Conservation (phyloP, 2,329 filamentous ascomycete genomes). For the Xylariales sp. region DNA sequence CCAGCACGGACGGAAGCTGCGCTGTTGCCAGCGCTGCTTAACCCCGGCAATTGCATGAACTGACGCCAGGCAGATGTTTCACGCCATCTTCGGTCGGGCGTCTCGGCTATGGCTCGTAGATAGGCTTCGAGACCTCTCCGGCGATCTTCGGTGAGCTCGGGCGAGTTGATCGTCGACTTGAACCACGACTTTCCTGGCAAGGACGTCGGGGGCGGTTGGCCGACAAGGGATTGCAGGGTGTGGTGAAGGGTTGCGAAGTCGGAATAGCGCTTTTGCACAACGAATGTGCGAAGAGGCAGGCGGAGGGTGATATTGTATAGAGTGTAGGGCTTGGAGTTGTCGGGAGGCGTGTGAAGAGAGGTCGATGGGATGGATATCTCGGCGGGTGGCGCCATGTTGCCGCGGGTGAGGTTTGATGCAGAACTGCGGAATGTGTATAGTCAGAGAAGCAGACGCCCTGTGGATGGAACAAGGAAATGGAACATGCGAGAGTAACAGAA, state of each 20-base stretch:
- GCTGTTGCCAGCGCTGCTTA: conserved; percentile 41
- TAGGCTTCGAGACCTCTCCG: conserved; percentile 65
- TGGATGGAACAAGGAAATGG: too few relatives aligned
- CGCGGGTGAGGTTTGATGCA: too few relatives aligned
- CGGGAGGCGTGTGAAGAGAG: conserved; percentile 43
- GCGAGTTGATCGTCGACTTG: conserved; percentile 63
- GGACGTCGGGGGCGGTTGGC: conserved; percentile 58
- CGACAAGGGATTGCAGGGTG: conserved; percentile 54
- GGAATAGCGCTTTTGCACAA: conserved; percentile 76
- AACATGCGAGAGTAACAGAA: too few relatives aligned
- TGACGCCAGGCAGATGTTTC: conserved; percentile 66
- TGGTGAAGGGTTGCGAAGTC: conserved; percentile 68
- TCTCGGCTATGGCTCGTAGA: conserved; percentile 65
- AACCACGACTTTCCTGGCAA: conserved; percentile 76
- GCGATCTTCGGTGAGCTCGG: conserved; percentile 67
- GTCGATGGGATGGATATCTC: conserved; percentile 67
- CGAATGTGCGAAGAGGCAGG: conserved; percentile 70
- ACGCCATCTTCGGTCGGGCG: conserved; percentile 72
- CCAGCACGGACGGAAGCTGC: conserved; percentile 42
- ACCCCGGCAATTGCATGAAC: conserved; percentile 66
- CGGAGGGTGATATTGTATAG: conserved; percentile 75
- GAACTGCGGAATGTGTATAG: too few relatives aligned
- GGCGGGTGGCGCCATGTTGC: conserved; percentile 58
- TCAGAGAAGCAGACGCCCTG: too few relatives aligned
- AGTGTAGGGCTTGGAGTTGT: conserved; percentile 63